Conservation (phyloP, 1,284 basidiomycete species). For the Irpex sp. region DNA sequence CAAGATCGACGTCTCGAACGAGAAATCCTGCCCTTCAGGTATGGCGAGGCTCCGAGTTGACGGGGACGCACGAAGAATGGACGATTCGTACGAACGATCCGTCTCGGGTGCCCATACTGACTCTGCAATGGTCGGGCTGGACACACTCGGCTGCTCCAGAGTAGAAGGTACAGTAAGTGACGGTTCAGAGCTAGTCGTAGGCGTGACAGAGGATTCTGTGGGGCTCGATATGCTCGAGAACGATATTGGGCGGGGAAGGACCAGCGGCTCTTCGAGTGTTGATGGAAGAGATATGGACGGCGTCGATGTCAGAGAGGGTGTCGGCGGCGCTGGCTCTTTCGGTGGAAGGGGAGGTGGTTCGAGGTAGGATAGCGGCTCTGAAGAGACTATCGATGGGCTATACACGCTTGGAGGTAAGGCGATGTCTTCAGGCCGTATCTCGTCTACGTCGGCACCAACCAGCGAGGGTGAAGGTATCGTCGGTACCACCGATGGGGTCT, state of each 20-base stretch:
- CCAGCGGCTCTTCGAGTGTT: constrained; percentile 17
- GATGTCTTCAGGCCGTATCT: constrained; percentile 33
- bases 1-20: constrained; percentile 52
- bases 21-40: constrained; percentile 54
- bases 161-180: constrained; percentile 28
- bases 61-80: constrained; percentile 61
- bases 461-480: constrained; percentile 3
- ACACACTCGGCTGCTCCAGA: constrained; percentile 20
- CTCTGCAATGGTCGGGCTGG: constrained; percentile 36
- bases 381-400: constrained; percentile 20
- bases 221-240: constrained; percentile 24
- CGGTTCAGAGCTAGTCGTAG: constrained; percentile 27
- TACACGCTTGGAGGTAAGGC: constrained; percentile 34
- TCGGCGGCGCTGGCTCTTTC: constrained; percentile 11
- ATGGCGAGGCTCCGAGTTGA: constrained; percentile 55
- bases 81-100: constrained; percentile 67
- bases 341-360: constrained; percentile 22
- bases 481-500: constrained; percentile 1
- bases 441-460: constrained; percentile 9
- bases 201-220: constrained; percentile 34
- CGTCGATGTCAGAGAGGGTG: background rate
- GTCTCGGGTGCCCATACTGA: constrained; percentile 57
- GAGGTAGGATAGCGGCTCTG: constrained; percentile 18
- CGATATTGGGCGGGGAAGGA: constrained; percentile 13
- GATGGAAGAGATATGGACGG: constrained; percentile 3